A percentile compares a stretch with the other conserved stretches of the same genome.
These are phyloP conservation scores for Sclerotinia borealis DNA, from an alignment of 2,329 filamentous ascomycete species.

Conservation along the genomic window DNA sequence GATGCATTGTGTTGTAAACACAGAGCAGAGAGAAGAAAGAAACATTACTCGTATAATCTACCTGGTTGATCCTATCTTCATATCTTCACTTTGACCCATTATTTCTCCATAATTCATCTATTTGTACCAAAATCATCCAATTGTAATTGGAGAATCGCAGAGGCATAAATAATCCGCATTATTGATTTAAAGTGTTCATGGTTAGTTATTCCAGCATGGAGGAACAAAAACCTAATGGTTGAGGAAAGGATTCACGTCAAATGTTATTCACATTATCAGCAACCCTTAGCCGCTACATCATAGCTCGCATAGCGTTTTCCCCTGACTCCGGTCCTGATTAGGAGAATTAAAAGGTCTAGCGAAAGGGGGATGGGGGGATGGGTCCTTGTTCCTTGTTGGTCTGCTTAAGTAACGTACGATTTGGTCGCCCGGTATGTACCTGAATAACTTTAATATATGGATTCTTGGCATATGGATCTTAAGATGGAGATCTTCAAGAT, in stretches of 20 bases:
- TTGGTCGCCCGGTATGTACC: neutral
- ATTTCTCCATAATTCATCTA: neutral
- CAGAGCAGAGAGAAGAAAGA: neutral
- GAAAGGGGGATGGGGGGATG: neutral
- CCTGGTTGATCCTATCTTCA: neutral
- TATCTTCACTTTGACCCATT: neutral
- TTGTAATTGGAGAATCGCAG: neutral
- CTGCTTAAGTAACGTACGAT: neutral
- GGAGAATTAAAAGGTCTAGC: neutral
- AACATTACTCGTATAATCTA: neutral
- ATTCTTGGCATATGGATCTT: conserved; percentile 8
- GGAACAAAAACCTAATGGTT: neutral
- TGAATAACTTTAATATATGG: conserved; percentile 10
- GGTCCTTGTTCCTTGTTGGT: neutral
- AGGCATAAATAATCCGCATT: neutral
- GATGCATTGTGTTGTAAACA: neutral
- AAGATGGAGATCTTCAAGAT: conserved; percentile 13
- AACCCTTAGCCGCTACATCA: neutral
- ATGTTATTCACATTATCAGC: neutral
- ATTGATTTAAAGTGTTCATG: neutral
- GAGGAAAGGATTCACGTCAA: conserved; percentile 1
- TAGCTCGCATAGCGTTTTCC: too few relatives aligned
- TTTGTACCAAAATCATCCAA: neutral
- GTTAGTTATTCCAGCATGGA: neutral
- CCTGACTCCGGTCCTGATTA: neutral